These are phyloP conservation scores for Pseudogymnoascus sp. DNA, from an alignment of 2,329 filamentous ascomycete genomes.

Conservation along the genomic window DNA sequence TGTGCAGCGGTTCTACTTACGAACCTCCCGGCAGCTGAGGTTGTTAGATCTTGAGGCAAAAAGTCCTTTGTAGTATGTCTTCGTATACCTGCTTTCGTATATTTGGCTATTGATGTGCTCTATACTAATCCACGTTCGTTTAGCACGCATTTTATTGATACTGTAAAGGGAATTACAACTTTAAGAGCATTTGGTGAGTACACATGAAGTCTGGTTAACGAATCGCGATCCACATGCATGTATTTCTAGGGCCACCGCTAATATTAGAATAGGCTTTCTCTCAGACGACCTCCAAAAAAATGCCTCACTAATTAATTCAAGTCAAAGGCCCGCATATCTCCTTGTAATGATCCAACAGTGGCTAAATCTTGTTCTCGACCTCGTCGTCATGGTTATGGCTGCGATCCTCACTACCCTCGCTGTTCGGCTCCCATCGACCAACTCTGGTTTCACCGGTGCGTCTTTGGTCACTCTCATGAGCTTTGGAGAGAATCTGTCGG, in stretches of 20 bases:
- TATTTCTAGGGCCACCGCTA: neutral
- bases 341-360: constrained; percentile 38
- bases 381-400: constrained; percentile 19
- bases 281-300: constrained; percentile 28
- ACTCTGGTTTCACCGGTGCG: constrained; percentile 18
- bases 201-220: neutral
- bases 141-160: constrained; percentile 34
- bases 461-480: constrained; percentile 18
- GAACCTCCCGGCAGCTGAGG: constrained; percentile 40
- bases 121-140: neutral
- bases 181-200: constrained; percentile 35
- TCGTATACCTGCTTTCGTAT: neutral
- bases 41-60: constrained; percentile 36
- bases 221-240: neutral
- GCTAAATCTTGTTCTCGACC: constrained; percentile 37
- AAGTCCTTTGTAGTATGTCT: constrained; percentile 34
- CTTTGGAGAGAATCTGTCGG: constrained; percentile 16
- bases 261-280: neutral
- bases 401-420: constrained; percentile 11
- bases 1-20: constrained; percentile 35
- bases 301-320: constrained; percentile 30
- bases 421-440: neutral
- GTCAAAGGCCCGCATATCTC: constrained; percentile 39
- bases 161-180: constrained; percentile 35
- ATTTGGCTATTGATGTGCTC: neutral